Conservation (phyloP, 345 rosid species). For the Arabis hirsuta region DNA sequence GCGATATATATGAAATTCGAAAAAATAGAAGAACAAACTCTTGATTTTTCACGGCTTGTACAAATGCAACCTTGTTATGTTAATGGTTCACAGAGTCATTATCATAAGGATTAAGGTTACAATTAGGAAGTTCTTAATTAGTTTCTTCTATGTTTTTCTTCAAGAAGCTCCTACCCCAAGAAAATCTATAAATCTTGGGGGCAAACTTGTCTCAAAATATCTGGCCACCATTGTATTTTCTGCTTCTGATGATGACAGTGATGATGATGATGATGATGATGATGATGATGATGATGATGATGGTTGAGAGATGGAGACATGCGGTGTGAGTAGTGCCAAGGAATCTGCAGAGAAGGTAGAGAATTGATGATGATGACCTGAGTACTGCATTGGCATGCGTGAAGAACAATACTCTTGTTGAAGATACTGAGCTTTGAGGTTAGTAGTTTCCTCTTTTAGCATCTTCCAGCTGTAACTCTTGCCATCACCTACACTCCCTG, state of each 20-base stretch:
- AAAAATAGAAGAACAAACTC: conserved; percentile 9
- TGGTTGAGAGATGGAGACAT: conserved; percentile 49
- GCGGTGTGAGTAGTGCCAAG: conserved; percentile 43
- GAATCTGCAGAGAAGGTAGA: conserved; percentile 44
- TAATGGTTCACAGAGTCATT: conserved; percentile 3
- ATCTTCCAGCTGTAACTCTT: conserved; percentile 37
- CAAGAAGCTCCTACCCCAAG: conserved; percentile 57
- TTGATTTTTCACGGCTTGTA: conserved; percentile 26
- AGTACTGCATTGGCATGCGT: conserved; percentile 37
- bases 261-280: conserved; percentile 45
- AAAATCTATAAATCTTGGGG: conserved; percentile 64
- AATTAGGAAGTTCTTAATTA: conserved; percentile 14
- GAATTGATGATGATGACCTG: conserved; percentile 40
- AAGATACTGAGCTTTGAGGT: conserved; percentile 32
- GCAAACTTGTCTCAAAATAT: conserved; percentile 17
- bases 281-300: conserved; percentile 45
- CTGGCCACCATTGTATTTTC: conserved; percentile 38
- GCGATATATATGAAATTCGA: background rate
- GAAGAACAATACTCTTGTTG: conserved; percentile 21
- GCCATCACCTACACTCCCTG: conserved; percentile 44
- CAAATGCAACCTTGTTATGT: conserved; percentile 30
- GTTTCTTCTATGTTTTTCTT: background rate
- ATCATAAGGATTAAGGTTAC: conserved; percentile 14
- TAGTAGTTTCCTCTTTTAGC: conserved; percentile 39
- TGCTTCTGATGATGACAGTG: conserved; percentile 41